Conservation (phyloP, 306 rosid genomes). For the Rosa persica region DNA sequence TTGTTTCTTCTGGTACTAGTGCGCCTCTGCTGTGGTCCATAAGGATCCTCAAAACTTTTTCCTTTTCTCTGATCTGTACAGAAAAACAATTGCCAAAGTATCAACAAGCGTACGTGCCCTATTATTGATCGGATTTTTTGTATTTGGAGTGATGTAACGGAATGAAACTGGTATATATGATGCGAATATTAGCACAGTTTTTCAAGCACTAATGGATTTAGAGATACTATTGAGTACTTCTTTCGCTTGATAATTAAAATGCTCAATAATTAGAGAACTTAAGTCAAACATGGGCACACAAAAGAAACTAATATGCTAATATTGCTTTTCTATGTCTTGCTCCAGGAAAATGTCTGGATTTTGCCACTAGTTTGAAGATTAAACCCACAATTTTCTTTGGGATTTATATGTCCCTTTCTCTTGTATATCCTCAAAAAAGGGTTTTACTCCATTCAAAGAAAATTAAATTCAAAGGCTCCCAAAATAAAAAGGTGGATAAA, state of each 20-base stretch:
- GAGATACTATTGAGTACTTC: background rate
- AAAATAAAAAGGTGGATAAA: conserved; percentile 4
- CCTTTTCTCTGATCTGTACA: background rate
- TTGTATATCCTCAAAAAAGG: background rate
- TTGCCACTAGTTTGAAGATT: background rate
- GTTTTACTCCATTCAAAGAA: background rate
- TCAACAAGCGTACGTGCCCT: background rate
- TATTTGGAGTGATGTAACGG: background rate
- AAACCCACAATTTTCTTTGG: background rate
- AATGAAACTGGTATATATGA: background rate
- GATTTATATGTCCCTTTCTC: background rate
- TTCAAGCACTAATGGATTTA: background rate
- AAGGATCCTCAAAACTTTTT: background rate
- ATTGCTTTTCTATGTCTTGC: no score
- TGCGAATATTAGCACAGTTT: background rate
- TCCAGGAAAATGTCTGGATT: no score
- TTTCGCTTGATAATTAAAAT: background rate
- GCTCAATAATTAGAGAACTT: background rate
- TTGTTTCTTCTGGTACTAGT: conserved; percentile 7
- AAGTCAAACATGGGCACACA: background rate
- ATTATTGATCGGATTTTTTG: background rate
- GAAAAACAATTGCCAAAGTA: background rate
- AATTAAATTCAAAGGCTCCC: background rate
- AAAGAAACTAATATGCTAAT: background rate
- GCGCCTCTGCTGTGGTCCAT: conserved; percentile 8